These are phyloP conservation scores for Neurospora sublineolata DNA, from an alignment of 495 filamentous ascomycete species.

Conservation along the genomic window DNA sequence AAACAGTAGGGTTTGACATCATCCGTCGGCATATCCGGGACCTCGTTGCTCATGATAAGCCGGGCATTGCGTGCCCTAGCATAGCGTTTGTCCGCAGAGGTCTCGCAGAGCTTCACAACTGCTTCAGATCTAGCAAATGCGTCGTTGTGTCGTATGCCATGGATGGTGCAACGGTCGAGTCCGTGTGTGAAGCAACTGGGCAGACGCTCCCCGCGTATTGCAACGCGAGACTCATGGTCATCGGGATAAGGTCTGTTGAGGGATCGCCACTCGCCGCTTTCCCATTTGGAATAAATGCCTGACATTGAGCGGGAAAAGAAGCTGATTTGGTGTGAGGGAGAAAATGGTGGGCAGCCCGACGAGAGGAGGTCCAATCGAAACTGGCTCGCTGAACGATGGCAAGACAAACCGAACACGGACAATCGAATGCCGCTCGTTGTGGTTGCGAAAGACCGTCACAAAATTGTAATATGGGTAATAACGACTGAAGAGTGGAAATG, in stretches of 20 bases:
- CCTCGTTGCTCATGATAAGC: slow-evolving; percentile 27
- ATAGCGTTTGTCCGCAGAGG: background rate
- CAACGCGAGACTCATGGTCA: background rate
- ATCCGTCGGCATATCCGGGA: slow-evolving; percentile 20
- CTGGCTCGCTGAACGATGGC: too few species aligned
- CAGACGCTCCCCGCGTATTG: background rate
- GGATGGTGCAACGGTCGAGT: background rate
- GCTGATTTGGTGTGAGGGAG: background rate
- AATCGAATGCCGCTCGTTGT: too few species aligned
- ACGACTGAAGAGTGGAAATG: too few species aligned
- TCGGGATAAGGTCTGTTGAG: background rate
- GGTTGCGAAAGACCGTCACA: too few species aligned
- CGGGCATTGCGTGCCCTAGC: slow-evolving; percentile 25
- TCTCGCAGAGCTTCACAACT: background rate
- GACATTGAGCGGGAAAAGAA: background rate
- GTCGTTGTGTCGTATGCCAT: background rate
- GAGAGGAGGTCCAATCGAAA: background rate
- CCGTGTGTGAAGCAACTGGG: background rate
- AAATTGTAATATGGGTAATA: too few species aligned
- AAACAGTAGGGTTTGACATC: slow-evolving; percentile 32
- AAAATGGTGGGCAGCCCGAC: background rate
- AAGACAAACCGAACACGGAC: too few species aligned
- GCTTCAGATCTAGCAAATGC: background rate
- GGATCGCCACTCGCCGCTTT: background rate
- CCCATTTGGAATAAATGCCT: background rate